Evolutionary conservation across 257 asterid genomes (phyloP).

Genomic region (Buddleja alternifolia): DNA sequence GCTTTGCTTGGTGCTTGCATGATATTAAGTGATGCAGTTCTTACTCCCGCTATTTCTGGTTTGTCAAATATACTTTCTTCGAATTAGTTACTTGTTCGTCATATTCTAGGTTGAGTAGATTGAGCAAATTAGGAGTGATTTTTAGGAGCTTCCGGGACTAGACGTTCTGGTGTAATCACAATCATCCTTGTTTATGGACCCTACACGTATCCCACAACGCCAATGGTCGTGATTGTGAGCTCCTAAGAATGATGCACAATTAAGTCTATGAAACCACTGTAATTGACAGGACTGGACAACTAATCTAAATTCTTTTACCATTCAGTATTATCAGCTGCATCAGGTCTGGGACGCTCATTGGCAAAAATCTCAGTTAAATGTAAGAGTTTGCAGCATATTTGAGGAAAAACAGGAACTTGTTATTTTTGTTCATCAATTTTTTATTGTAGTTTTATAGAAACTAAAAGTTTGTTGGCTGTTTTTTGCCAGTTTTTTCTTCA

Average conservation of each 20-base stretch:
- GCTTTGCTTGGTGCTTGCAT: constrained; percentile 94
- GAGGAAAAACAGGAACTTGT: neutral
- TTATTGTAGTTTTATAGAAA: neutral
- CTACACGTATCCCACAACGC: too few species aligned
- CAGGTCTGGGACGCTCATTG: constrained; percentile 73
- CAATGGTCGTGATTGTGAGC: too few species aligned
- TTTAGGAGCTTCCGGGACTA: too few species aligned
- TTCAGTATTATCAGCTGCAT: constrained; percentile 83
- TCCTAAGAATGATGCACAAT: neutral
- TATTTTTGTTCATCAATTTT: neutral
- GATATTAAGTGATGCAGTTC: constrained; percentile 83
- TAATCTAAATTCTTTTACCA: constrained; percentile 11
- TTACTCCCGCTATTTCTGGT: constrained; percentile 97
- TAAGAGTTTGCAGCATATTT: constrained; percentile 41
- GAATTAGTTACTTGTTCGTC: neutral
- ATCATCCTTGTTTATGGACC: too few species aligned
- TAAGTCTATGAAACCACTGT: neutral
- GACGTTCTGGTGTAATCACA: too few species aligned
- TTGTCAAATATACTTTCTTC: constrained; percentile 27
- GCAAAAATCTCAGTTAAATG: constrained; percentile 60
- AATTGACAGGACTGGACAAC: neutral
- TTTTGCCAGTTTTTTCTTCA: constrained; percentile 59
- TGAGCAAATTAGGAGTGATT: neutral
- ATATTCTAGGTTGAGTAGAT: constrained; percentile 12
- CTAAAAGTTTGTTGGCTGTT: constrained; percentile 28